Base-by-base conservation (phyloP, 2,329 filamentous ascomycete species). In the Aspergillus pseudoviridinutans region DNA sequence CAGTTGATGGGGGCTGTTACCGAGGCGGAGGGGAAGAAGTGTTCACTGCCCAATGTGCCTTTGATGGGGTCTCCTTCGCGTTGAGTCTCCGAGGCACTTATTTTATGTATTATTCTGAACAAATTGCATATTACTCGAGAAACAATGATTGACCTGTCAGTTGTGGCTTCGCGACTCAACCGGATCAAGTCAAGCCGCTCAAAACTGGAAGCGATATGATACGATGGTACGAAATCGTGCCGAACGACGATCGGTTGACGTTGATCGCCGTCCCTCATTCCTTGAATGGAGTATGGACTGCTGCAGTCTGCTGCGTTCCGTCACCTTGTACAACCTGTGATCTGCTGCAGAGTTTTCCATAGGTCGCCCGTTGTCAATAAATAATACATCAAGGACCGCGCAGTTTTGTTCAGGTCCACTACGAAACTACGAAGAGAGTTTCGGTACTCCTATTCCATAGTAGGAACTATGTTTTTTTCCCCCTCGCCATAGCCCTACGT, bases 1-100 rank as follows among this genome's bases (percentile, higher is more conserved):
- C 62, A 58, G 24, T 49, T 71, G 54, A 71, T 74, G 57, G 71
- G 71, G 5, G 64, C 67, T 1, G 72, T 75, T 42, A 64, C 68
- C 41, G 22, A 70, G 44, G 64, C 58, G n/a, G 61, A 72, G 49
- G 69, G 69, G 25, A 57, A 66, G 54, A 73, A 71, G 38, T 73
- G 71, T 55, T 61, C 64, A 22, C 60, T 61, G 42, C 38, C 47
- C 9, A 7, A 24, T 4, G 24, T 24, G 42, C 9, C 42, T 6
- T n/a, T 24, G 24, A 7, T 47, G 44, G 44, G 44, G 2, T 5
- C 10, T 14, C 44, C 44, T 4, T 17, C 20, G 28, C 28, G 10
- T 29, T 29, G 28, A 29, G 28, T 10, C 28, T 29, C 10, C 9
- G 10, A 29, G 28, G 28, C 28, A 12, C 4, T 29, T 12, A 29